Conservation (phyloP, 164 flowering plant genomes). For the Nelumbo lutea region DNA sequence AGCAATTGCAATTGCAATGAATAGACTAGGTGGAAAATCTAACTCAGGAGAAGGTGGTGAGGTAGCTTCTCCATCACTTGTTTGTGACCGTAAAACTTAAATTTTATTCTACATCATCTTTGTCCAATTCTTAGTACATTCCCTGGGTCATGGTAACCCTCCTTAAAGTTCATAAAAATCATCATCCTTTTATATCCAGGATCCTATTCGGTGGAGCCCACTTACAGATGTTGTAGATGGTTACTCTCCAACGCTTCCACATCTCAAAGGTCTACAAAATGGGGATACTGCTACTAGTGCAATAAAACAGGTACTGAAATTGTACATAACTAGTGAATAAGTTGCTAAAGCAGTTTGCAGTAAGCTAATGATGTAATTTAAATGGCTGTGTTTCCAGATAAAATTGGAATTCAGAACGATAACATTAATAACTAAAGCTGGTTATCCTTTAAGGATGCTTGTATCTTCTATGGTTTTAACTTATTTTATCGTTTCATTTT, state of each 20-base stretch:
- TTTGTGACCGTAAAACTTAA: neutral
- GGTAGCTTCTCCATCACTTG: slow-evolving; percentile 38
- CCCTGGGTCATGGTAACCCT: neutral
- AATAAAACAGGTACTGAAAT: slow-evolving; percentile 76
- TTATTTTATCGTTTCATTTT: neutral
- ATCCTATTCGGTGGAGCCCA: slow-evolving; percentile 97
- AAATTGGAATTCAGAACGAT: neutral
- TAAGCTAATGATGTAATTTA: neutral
- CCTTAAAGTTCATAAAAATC: neutral
- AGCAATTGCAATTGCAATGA: slow-evolving; percentile 99
- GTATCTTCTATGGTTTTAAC: neutral
- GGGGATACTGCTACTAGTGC: slow-evolving; percentile 99
- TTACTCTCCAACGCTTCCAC: slow-evolving; percentile 97
- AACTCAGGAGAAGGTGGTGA: slow-evolving; percentile 99
- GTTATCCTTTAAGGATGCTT: neutral
- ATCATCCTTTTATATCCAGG: slow-evolving; percentile 37
- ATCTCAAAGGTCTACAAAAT: slow-evolving; percentile 99
- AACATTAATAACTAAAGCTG: neutral
- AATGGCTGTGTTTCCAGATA: neutral
- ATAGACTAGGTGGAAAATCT: slow-evolving; percentile 93
- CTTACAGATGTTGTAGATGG: slow-evolving; percentile 98
- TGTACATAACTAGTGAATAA: slow-evolving; percentile 2
- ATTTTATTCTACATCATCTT: neutral
- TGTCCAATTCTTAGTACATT: neutral
- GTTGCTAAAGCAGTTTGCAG: neutral